A percentile compares a stretch with the other conserved stretches of the same genome.
These are phyloP conservation scores for Balansia obtecta DNA, from an alignment of 2,329 filamentous ascomycete species.

Conservation along the genomic window DNA sequence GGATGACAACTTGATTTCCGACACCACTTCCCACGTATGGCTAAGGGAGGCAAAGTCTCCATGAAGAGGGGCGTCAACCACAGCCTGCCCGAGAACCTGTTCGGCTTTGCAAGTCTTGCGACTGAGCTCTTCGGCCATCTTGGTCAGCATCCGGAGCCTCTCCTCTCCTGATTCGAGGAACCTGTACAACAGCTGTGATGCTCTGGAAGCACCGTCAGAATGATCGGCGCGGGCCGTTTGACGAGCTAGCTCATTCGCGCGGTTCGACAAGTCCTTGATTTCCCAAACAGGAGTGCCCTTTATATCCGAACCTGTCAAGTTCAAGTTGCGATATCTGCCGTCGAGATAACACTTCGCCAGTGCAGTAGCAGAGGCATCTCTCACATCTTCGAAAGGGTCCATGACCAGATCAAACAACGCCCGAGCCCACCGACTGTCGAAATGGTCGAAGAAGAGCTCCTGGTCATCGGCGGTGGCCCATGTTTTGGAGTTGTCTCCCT, in stretches of 20 bases:
- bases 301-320: conserved; percentile 8
- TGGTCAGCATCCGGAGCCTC: conserved; percentile 39
- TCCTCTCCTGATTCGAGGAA: conserved; percentile 33
- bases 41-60: conserved; percentile 56
- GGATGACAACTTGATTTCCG: conserved; percentile 26
- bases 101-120: conserved; percentile 51
- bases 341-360: conserved; percentile 36
- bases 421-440: conserved; percentile 42
- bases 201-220: conserved; percentile 77
- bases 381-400: conserved; percentile 88
- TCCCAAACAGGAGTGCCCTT: conserved; percentile 15
- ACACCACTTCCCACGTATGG: conserved; percentile 41
- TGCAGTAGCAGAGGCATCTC: conserved; percentile 42
- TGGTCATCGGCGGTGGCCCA: conserved; percentile 28
- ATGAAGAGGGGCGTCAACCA: conserved; percentile 55
- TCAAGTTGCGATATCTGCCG: conserved; percentile 18
- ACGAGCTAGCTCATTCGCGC: conserved; percentile 46
- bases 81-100: conserved; percentile 51
- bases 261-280: conserved; percentile 34
- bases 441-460: conserved; percentile 25
- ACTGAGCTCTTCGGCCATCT: conserved; percentile 50
- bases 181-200: conserved; percentile 56
- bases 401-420: conserved; percentile 67
- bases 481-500: conserved; percentile 40
- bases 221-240: conserved; percentile 78